Base-by-base conservation (phyloP, 2,329 filamentous ascomycete genomes). In the Botrytis fragariae region DNA sequence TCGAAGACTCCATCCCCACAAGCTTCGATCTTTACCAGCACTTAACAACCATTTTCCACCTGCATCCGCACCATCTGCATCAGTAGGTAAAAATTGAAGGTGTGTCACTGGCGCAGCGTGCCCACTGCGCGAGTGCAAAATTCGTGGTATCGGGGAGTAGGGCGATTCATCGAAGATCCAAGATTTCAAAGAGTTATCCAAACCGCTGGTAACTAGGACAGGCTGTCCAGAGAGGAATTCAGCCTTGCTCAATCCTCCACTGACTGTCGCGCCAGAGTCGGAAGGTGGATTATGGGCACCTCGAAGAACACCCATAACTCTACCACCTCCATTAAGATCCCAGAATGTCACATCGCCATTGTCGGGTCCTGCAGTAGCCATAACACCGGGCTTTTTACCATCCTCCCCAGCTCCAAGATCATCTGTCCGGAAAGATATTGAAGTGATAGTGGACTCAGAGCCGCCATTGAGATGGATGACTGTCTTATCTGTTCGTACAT, bases 141-240 rank as follows among this genome's bases (percentile, higher is more conserved):
- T 92, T 29, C 95, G 89, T 3, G 96, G 96, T 18, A 95, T 87
- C 0, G 95, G 91, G 0, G 93, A 96, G 81, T 97, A 97, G 0
- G 95, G 95, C 0, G 91, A 91, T 81, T 97, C 92, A 79, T 98
- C 95, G 78, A 98, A 97, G 75, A 98, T 96, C 95, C 95, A 98
- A 8, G 94, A 95, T 81, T 95, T 97, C 74, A 99, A 85, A 16
- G 95, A 93, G 83, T 99, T 99, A 82, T 99, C 96, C 65, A 93
- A 87, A 7, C 96, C 97, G 76, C 94, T 96, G 16, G 94, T 97
- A 42, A 98, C 86, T 60, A 99, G 88, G 4, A 98, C 92, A 8
- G 94, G 92, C 81, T 99, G 97, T 0, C 95, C 95, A 25, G 91
- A 85, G 18, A 99, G 86, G 79, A 99, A 99, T 79, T 98, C 93